A percentile compares a stretch with the other conserved stretches of the same genome.
These are phyloP conservation scores for Trichothecium sympodiale DNA, from an alignment of 2,329 filamentous ascomycete species.

Conservation along the genomic window DNA sequence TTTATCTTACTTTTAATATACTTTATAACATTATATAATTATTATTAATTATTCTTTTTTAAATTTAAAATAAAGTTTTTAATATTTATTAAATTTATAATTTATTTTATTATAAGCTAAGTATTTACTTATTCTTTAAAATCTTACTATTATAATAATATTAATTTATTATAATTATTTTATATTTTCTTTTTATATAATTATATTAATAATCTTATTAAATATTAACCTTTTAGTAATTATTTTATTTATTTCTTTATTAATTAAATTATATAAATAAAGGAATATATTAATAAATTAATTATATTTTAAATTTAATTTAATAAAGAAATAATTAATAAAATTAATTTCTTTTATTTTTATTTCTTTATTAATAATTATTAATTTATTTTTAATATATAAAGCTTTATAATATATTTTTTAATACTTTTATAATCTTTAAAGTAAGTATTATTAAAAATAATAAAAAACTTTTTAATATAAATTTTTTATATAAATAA, in stretches of 20 bases:
- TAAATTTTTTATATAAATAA: too few species aligned
- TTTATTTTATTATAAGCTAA: not conserved
- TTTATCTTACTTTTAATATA: not conserved
- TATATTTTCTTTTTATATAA: not conserved
- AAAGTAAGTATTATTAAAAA: too few species aligned
- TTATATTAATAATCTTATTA: not conserved
- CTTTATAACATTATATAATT: not conserved
- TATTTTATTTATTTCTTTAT: not conserved
- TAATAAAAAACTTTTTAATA: too few species aligned
- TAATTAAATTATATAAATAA: not conserved
- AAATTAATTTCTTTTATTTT: too few species aligned
- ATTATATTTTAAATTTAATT: not conserved
- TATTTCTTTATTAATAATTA: too few species aligned
- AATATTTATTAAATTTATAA: not conserved
- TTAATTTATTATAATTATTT: not conserved
- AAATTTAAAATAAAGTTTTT: not conserved
- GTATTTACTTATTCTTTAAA: not conserved
- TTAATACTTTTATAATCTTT: too few species aligned
- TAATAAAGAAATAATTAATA: too few species aligned
- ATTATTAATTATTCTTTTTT: not conserved
- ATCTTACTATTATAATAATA: not conserved
- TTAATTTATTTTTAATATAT: too few species aligned
- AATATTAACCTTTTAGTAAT: not conserved
- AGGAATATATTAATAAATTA: conserved; percentile 1
- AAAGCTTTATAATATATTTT: too few species aligned